Evolutionary conservation across 108 stramenopile genomes (phyloP).

Genomic region (Cyclotella atomus): DNA sequence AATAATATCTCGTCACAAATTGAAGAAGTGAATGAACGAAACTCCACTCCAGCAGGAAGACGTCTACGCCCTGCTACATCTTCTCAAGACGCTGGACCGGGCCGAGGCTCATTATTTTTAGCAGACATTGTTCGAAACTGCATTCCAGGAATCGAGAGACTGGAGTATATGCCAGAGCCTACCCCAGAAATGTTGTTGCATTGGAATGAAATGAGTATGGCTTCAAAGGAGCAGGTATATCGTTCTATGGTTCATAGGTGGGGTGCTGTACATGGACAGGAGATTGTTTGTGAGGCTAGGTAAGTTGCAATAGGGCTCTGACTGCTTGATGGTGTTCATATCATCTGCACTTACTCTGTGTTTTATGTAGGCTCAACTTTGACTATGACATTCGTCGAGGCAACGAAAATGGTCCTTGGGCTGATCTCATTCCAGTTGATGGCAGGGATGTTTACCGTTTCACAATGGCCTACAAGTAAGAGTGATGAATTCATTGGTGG

Average conservation of each 20-base stretch:
- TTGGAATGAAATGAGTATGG: constrained; percentile 7
- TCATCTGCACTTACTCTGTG: background rate
- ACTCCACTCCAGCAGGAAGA: background rate
- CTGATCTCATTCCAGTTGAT: constrained; percentile 31
- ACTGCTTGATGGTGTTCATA: background rate
- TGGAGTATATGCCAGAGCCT: background rate
- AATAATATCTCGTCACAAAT: too few species aligned
- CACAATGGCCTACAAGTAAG: constrained; percentile 3
- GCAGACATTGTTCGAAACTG: constrained; percentile 20
- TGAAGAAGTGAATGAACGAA: too few species aligned
- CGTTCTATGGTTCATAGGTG: background rate
- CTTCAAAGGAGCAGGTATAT: constrained; percentile 9
- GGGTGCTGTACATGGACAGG: constrained; percentile 37
- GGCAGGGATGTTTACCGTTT: constrained; percentile 37
- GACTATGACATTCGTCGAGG: constrained; percentile 40
- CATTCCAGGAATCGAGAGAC: background rate
- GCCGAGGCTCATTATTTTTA: constrained; percentile 12
- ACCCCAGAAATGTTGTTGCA: background rate
- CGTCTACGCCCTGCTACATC: constrained; percentile 15
- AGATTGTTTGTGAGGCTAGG: constrained; percentile 32
- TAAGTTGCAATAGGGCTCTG: background rate
- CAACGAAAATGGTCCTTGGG: constrained; percentile 26
- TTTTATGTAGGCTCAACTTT: constrained; percentile 34
- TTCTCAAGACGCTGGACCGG: constrained; percentile 14
- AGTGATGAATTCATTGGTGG: too few species aligned